These are phyloP conservation scores for Bolboschoenus planiculmis DNA, from an alignment of 176 grass and related monocot species.

Conservation along the genomic window DNA sequence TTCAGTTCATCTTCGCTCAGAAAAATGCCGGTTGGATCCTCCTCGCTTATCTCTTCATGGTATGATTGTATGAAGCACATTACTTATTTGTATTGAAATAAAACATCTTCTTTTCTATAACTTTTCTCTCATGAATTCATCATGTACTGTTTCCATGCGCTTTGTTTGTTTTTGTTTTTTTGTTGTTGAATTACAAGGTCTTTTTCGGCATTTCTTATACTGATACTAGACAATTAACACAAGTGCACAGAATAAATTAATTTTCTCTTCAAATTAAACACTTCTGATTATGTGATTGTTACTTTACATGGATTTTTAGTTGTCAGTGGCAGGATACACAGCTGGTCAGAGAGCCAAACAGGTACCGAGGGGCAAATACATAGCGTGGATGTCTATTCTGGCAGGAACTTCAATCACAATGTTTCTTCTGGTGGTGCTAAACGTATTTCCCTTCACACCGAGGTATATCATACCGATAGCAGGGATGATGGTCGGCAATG, in stretches of 20 bases:
- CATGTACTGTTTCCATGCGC: background rate
- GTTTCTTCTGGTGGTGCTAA: conserved; percentile 49
- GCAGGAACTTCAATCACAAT: conserved; percentile 73
- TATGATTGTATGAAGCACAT: background rate
- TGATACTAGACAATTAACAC: background rate
- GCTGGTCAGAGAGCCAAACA: conserved; percentile 46
- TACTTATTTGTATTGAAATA: background rate
- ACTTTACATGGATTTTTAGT: background rate
- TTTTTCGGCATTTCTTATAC: background rate
- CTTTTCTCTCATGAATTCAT: background rate
- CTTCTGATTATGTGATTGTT: background rate
- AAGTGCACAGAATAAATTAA: background rate
- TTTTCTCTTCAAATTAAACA: background rate
- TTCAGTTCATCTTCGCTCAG: conserved; percentile 93
- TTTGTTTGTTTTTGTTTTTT: background rate
- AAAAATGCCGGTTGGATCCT: conserved; percentile 65
- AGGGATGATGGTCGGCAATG: conserved; percentile 92
- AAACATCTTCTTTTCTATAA: background rate
- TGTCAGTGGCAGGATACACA: conserved; percentile 12
- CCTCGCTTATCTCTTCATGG: conserved; percentile 96
- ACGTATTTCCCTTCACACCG: conserved; percentile 82
- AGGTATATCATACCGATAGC: conserved; percentile 82
- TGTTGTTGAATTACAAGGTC: background rate
- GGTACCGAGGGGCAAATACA: conserved; percentile 54
- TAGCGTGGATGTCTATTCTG: conserved; percentile 42